Base-by-base conservation (phyloP, 768 basidiomycete species). In the Pleurotus eryngii region DNA sequence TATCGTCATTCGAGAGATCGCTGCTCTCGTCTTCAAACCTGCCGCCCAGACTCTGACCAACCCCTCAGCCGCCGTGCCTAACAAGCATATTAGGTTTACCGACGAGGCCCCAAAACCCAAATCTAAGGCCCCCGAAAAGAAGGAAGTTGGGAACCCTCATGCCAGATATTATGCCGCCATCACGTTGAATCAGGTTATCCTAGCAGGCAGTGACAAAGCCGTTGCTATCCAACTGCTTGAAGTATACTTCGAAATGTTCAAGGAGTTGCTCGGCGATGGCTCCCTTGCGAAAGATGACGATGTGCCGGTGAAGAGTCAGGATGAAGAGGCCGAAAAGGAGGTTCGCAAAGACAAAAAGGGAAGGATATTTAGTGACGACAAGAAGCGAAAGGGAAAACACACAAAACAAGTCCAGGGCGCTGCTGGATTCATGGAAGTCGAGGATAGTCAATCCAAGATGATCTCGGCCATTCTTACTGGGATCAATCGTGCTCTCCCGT, bases 241-340 rank as follows among this genome's bases (percentile, higher is more conserved):
- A 50, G 80, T 95, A 3, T 98, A 98, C 72, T 99, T 98, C 65
- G 89, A 95, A 74, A 81, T 98, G 67, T 99, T 99, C 77, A 80
- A 86, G 64, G 92, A 92, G 63, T 74, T 97, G 8, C 79, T 98
- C 2, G 89, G 91, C 0, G 85, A 90, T 62, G 76, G 74, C 11
- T 70, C 72, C 22, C 59, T 65, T 4, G 48, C 59, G 3, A 69
- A 69, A 39, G 64, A 63, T 15, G 65, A 68, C 3, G 78, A 76
- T 3, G 70, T 65, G 4, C 65, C 64, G 22, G 67, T 64, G 15
- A 67, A 61, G n/a, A 72, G 68, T 8, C 59, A 63, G 18, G 65
- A 62, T 6, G 63, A 59, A 22, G 68, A 64, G 39, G 66, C 65
- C 58, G 71, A 74, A 6, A 74, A 79, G 64, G 74, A 74, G 39